Evolutionary conservation across 768 basidiomycete genomes (phyloP).

Genomic region (Tulasnella sp.): DNA sequence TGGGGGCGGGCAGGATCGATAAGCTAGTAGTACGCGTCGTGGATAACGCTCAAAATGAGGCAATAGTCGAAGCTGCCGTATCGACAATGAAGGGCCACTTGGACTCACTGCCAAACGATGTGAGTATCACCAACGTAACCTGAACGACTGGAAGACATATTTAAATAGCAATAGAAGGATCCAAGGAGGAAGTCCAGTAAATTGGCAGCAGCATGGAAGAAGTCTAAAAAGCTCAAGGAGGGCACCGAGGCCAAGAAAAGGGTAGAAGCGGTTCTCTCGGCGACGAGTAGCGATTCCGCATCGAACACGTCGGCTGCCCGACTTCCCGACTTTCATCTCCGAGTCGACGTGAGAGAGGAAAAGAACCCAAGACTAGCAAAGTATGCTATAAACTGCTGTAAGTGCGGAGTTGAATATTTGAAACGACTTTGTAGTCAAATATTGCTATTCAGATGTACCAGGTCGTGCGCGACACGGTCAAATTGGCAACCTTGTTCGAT

Average conservation of each 20-base stretch:
- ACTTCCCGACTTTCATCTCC: not conserved
- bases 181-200: not conserved
- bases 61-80: not conserved
- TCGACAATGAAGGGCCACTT: not conserved
- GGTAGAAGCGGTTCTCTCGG: not conserved
- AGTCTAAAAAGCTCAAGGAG: not conserved
- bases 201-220: not conserved
- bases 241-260: not conserved
- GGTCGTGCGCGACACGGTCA: not conserved
- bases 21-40: not conserved
- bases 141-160: not conserved
- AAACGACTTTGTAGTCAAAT: no score
- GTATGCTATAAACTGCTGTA: not conserved
- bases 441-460: not conserved
- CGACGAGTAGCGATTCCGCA: not conserved
- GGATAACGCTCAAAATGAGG: not conserved
- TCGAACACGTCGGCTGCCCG: not conserved
- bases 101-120: not conserved
- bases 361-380: not conserved
- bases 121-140: not conserved
- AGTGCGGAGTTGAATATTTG: not conserved
- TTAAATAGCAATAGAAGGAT: not conserved
- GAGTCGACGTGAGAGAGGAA: not conserved
- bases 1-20: no score
- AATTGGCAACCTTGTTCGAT: not conserved